Percentiles rank a stretch among this genome's conserved stretches.
These are phyloP conservation scores for Fusarium robinianum DNA, from an alignment of 2,329 filamentous ascomycete genomes.

Conservation along the genomic window DNA sequence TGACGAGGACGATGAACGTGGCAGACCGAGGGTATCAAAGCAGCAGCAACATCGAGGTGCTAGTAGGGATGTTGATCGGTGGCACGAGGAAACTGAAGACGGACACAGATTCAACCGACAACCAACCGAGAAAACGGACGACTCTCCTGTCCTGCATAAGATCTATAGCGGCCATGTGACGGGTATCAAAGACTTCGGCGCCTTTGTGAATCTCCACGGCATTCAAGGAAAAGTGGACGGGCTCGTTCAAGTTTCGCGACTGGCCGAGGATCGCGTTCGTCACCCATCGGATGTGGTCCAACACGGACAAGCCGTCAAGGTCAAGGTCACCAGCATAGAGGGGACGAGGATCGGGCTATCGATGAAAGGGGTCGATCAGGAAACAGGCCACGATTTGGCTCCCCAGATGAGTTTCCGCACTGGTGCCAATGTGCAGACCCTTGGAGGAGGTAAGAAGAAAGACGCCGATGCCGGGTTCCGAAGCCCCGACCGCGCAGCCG, in stretches of 20 bases:
- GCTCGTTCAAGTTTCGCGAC: conserved; percentile 88
- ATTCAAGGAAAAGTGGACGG: conserved; percentile 90
- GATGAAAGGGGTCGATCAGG: conserved; percentile 97
- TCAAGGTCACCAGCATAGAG: conserved; percentile 90
- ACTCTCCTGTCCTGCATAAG: conserved; percentile 80
- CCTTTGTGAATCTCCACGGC: conserved; percentile 88
- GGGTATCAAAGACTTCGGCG: conserved; percentile 92
- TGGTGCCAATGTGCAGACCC: conserved; percentile 84
- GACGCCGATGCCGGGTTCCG: conserved; percentile 50
- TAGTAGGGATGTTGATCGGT: conserved; percentile 47
- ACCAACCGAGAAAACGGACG: conserved; percentile 77
- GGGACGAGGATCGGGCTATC: conserved; percentile 81
- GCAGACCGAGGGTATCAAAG: no score
- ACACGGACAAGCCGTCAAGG: conserved; percentile 81
- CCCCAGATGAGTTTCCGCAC: conserved; percentile 80
- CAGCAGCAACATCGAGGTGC: no score
- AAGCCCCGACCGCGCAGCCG: conserved; percentile 49
- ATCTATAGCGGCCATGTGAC: conserved; percentile 89
- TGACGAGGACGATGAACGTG: no score
- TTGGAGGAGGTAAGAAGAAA: conserved; percentile 68
- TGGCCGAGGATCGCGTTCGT: conserved; percentile 83
- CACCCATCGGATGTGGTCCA: conserved; percentile 88
- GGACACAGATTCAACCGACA: conserved; percentile 67
- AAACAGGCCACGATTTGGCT: conserved; percentile 79
- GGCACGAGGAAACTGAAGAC: conserved; percentile 49